A percentile compares a stretch with the other conserved stretches of the same genome.
Conservation (phyloP, 1,284 basidiomycete species). For the Serendipita sp. region DNA sequence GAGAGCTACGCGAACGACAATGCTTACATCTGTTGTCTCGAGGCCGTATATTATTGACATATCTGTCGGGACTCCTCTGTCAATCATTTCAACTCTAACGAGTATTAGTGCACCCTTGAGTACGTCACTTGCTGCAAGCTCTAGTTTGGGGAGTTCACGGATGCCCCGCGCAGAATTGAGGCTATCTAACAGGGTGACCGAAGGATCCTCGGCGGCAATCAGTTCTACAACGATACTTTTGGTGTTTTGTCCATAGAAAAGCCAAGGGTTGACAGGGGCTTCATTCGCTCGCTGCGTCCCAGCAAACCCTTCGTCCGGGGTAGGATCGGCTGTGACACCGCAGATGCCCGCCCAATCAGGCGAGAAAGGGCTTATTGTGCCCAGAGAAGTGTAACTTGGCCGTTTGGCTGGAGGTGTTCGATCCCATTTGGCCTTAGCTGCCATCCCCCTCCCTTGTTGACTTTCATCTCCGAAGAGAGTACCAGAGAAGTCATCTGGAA, state of each 20-base stretch:
- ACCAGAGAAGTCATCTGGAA: slow-evolving; percentile 69
- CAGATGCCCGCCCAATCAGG: slow-evolving; percentile 60
- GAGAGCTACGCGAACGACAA: slow-evolving; percentile 30
- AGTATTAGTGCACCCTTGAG: slow-evolving; percentile 47
- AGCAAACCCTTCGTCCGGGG: slow-evolving; percentile 16
- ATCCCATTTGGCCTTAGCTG: slow-evolving; percentile 54
- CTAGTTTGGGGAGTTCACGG: slow-evolving; percentile 32
- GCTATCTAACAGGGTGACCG: slow-evolving; percentile 32
- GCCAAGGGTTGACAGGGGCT: slow-evolving; percentile 35
- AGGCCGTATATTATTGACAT: slow-evolving; percentile 46
- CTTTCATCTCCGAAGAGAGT: slow-evolving; percentile 39
- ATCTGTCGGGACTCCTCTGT: slow-evolving; percentile 59
- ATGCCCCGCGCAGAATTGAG: slow-evolving; percentile 47
- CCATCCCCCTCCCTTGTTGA: slow-evolving; percentile 31
- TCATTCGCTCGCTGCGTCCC: slow-evolving; percentile 5
- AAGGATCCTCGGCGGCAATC: slow-evolving; percentile 28
- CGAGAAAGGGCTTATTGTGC: slow-evolving; percentile 55
- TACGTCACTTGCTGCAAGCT: slow-evolving; percentile 29
- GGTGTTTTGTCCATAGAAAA: slow-evolving; percentile 43
- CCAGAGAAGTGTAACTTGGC: slow-evolving; percentile 52
- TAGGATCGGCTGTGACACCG: slow-evolving; percentile 27
- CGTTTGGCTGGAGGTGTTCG: slow-evolving; percentile 76
- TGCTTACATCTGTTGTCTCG: slow-evolving; percentile 23
- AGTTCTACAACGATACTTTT: slow-evolving; percentile 31
- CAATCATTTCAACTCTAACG: slow-evolving; percentile 44